Evolutionary conservation across 805 yeast genomes (phyloP).

Genomic region (Metschnikowia noctiluminum): DNA sequence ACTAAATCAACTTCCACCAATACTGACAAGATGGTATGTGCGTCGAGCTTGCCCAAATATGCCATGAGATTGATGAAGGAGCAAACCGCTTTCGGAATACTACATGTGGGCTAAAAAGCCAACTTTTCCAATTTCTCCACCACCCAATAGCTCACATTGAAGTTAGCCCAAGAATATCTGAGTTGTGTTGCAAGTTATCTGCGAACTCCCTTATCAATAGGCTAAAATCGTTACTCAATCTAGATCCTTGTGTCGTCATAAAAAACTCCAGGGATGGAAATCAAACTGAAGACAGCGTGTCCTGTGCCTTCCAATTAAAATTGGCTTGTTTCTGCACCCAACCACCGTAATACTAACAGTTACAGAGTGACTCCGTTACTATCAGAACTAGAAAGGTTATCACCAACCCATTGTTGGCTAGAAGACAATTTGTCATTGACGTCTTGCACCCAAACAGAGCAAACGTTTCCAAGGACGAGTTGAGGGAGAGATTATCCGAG

Average conservation of each 20-base stretch:
- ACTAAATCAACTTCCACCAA: slow-evolving; percentile 19
- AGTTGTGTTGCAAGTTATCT: no score
- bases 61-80: not conserved
- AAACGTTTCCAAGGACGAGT: slow-evolving; percentile 98
- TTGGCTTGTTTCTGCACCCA: not conserved
- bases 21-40: slow-evolving; percentile 24
- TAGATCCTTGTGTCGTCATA: no score
- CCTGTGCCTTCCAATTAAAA: no score
- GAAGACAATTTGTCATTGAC: slow-evolving; percentile 99
- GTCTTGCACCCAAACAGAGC: slow-evolving; percentile 99
- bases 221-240: no score
- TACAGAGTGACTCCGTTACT: slow-evolving; percentile 97
- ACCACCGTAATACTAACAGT: slow-evolving; percentile 19
- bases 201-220: no score
- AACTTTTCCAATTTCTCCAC: not conserved
- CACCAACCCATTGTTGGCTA: slow-evolving; percentile 97
- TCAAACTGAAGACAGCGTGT: no score
- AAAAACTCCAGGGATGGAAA: no score
- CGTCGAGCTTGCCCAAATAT: slow-evolving; percentile 2
- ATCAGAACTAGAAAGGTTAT: slow-evolving; percentile 99
- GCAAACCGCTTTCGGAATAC: not conserved
- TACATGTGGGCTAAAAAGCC: not conserved
- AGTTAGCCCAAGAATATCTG: no score
- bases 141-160: not conserved
- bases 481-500: slow-evolving; percentile 89